Percentiles rank a stretch among this genome's conserved stretches.
Conservation (phyloP, 2,329 filamentous ascomycete genomes). For the Talaromyces amestolkiae region DNA sequence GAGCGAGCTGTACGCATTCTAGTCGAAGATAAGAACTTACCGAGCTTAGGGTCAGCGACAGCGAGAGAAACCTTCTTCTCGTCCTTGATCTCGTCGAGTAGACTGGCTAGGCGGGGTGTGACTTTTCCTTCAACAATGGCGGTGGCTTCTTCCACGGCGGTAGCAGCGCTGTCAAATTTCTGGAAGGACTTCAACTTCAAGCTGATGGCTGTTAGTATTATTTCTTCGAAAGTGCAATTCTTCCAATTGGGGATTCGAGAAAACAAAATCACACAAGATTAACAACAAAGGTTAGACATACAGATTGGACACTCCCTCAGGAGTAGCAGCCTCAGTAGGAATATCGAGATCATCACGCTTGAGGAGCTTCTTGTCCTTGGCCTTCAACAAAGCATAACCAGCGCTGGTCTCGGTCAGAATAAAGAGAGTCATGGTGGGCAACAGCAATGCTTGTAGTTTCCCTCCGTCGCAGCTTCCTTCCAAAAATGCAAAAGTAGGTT, state of each 20-base stretch:
- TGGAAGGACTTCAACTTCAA: slow-evolving; percentile 95
- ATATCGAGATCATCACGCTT: slow-evolving; percentile 82
- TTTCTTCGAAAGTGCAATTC: background rate
- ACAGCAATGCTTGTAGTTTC: slow-evolving; percentile 30
- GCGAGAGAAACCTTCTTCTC: slow-evolving; percentile 96
- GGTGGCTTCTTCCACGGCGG: slow-evolving; percentile 85
- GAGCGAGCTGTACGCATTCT: background rate
- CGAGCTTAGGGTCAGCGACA: slow-evolving; percentile 89
- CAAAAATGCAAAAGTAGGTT: slow-evolving; percentile 12
- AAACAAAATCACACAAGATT: background rate
- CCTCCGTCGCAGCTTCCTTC: slow-evolving; percentile 19
- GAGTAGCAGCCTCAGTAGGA: slow-evolving; percentile 68
- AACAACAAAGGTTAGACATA: slow-evolving; percentile 49
- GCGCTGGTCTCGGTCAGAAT: slow-evolving; percentile 92
- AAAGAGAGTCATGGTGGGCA: slow-evolving; percentile 74
- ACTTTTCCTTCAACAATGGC: slow-evolving; percentile 92
- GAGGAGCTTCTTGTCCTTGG: slow-evolving; percentile 96
- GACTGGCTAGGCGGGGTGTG: slow-evolving; percentile 74
- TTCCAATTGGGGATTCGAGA: background rate
- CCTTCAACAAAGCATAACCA: slow-evolving; percentile 97
- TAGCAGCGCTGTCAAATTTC: slow-evolving; percentile 93
- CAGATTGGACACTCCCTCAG: slow-evolving; percentile 83
- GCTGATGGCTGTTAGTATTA: slow-evolving; percentile 45
- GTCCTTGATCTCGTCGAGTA: slow-evolving; percentile 88
- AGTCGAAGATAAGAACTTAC: slow-evolving; percentile 33